These are phyloP conservation scores for Gynostemma pentaphyllum DNA, from an alignment of 306 rosid genomes.

Conservation along the genomic window DNA sequence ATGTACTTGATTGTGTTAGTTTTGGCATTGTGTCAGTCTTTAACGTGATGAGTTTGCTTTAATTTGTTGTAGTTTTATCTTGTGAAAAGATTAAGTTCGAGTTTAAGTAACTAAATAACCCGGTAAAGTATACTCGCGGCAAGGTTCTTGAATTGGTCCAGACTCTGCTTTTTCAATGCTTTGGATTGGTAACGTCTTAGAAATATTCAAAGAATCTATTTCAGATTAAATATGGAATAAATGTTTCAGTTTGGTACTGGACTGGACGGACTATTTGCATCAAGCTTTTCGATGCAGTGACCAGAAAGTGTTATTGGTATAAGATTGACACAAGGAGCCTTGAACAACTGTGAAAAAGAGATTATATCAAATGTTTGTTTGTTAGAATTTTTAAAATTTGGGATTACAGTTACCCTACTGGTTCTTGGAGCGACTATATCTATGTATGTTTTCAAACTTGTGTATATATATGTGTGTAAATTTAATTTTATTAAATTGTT, in stretches of 20 bases:
- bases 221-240: background rate
- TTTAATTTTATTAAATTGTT: background rate
- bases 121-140: background rate
- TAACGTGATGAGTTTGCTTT: background rate
- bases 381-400: background rate
- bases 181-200: background rate
- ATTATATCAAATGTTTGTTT: background rate
- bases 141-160: background rate
- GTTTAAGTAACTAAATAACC: background rate
- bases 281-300: background rate
- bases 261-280: background rate
- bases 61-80: background rate
- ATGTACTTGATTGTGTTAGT: background rate
- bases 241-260: background rate
- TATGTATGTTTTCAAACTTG: background rate
- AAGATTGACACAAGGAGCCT: background rate
- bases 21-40: background rate
- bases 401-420: background rate
- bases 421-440: background rate
- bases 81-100: background rate
- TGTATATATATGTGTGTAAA: background rate
- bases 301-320: background rate
- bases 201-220: background rate
- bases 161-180: background rate
- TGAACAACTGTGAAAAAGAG: background rate